phyloP scores from a whole-genome alignment of 306 rosid genomes.

The Cucurbita argyrosperma region DNA sequence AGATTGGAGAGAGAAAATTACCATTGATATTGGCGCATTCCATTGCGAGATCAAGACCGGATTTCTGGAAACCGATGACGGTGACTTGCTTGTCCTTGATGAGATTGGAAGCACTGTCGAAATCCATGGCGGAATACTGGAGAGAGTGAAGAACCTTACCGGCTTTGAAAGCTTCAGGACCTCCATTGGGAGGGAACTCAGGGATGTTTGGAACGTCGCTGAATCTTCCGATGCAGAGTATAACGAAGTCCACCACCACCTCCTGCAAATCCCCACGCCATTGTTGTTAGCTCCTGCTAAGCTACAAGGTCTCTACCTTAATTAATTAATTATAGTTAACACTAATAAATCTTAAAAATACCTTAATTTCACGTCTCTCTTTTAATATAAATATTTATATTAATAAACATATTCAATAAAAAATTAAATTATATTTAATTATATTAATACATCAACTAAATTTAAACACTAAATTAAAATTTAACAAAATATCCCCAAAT shows the following conservation, averaged over 20 bases:
- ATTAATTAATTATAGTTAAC: no score
- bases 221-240: constrained; percentile 63
- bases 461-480: no score
- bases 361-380: no score
- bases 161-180: constrained; percentile 33
- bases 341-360: no score
- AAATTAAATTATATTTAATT: no score
- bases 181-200: constrained; percentile 37
- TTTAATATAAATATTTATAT: no score
- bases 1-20: neutral
- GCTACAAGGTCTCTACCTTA: no score
- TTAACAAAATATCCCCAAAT: no score
- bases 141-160: constrained; percentile 39
- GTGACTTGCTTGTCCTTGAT: constrained; percentile 34
- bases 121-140: constrained; percentile 39
- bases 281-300: neutral
- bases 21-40: constrained; percentile 50
- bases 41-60: constrained; percentile 47
- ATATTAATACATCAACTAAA: no score
- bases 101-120: constrained; percentile 16
- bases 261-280: constrained; percentile 13
- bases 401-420: no score
- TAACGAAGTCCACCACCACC: constrained; percentile 39
- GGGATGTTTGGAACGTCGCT: constrained; percentile 62
- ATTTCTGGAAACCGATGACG: constrained; percentile 52